phyloP scores from a whole-genome alignment of 1,139 yeast species.

The Kluyveromyces sp. region DNA sequence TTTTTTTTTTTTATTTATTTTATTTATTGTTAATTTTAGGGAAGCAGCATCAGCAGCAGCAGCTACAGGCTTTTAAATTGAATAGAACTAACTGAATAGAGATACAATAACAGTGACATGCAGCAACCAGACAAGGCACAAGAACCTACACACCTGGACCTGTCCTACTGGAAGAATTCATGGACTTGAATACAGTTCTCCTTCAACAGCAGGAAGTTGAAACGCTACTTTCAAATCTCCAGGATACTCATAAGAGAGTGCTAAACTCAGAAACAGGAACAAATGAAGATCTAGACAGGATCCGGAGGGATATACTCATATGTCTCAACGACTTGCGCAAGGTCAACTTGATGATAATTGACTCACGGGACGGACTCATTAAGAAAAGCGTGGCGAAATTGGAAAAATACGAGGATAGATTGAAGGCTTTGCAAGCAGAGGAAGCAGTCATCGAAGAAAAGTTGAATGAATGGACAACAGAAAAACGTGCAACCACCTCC shows the following conservation, averaged over 20 bases:
- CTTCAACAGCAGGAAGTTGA: slow-evolving; percentile 18
- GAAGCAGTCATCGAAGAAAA: slow-evolving; percentile 10
- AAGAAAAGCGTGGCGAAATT: slow-evolving; percentile 15
- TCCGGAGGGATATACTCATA: slow-evolving; percentile 22
- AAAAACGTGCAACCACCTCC: neutral
- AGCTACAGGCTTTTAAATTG: no score
- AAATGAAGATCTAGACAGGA: slow-evolving; percentile 5
- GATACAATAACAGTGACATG: no score
- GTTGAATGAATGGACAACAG: slow-evolving; percentile 12
- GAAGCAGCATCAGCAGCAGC: no score
- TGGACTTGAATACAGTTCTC: slow-evolving; percentile 21
- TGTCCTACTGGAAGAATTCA: neutral
- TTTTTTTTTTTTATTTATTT: no score
- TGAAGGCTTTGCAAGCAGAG: slow-evolving; percentile 10
- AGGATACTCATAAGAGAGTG: slow-evolving; percentile 16
- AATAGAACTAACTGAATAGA: no score
- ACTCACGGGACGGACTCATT: slow-evolving; percentile 25
- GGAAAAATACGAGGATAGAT: slow-evolving; percentile 10
- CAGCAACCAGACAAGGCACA: neutral
- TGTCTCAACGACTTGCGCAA: slow-evolving; percentile 23
- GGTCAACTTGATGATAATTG: slow-evolving; percentile 20
- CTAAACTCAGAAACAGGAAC: slow-evolving; percentile 8
- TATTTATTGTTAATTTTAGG: no score
- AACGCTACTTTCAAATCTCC: slow-evolving; percentile 15
- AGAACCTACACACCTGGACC: neutral